Conservation (phyloP, 139 green algal genomes). For the Coelastrella sp. region DNA sequence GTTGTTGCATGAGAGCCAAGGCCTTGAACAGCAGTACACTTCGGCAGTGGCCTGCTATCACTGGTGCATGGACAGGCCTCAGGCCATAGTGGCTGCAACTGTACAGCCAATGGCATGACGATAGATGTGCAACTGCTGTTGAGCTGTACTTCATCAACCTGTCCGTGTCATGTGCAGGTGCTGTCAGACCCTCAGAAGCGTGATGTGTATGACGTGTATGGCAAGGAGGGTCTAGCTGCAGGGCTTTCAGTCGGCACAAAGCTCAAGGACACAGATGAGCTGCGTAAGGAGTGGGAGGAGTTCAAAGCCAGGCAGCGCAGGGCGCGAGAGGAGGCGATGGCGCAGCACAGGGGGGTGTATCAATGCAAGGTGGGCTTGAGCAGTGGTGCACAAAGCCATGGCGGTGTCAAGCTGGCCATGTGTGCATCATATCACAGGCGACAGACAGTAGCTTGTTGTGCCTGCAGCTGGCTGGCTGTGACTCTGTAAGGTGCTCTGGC, state of each 20-base stretch:
- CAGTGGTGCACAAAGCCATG: background rate
- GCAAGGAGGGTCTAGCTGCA: conserved; percentile 52
- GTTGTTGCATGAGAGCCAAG: no score
- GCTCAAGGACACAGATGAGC: conserved; percentile 52
- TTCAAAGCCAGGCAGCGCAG: conserved; percentile 46
- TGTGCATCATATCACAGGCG: no score
- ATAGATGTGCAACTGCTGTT: no score
- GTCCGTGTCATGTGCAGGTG: conserved; percentile 44
- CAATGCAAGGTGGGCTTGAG: background rate
- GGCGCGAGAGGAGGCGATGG: conserved; percentile 11
- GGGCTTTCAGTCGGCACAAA: conserved; percentile 54
- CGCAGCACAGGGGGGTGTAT: conserved; percentile 41
- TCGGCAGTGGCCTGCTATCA: no score
- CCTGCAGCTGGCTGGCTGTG: no score
- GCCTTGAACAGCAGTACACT: no score
- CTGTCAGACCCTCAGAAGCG: conserved; percentile 56
- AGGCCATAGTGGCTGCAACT: no score
- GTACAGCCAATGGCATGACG: background rate
- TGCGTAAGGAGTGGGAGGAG: conserved; percentile 45
- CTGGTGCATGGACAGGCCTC: no score
- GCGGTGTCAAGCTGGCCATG: no score
- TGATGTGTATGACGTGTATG: conserved; percentile 60
- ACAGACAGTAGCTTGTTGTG: no score
- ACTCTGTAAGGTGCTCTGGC: no score
- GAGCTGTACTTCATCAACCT: no score